These are phyloP conservation scores for Paradendryphiella salina DNA, from an alignment of 2,329 filamentous ascomycete genomes.

Conservation along the genomic window DNA sequence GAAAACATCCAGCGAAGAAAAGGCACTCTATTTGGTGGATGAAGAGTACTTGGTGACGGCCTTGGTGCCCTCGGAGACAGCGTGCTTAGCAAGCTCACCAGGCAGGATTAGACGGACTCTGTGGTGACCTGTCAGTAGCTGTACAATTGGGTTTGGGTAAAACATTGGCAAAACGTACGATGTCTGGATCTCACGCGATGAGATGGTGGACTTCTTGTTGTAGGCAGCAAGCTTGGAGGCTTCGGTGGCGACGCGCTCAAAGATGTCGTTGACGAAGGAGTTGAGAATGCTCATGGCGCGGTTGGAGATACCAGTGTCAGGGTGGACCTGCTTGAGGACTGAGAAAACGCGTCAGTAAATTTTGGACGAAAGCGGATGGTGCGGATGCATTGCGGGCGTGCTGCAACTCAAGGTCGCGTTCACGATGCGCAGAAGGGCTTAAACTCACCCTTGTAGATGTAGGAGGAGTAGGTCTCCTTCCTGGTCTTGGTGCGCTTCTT, in stretches of 20 bases:
- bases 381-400: not conserved
- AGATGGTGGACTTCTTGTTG: constrained; percentile 99
- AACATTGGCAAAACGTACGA: constrained; percentile 60
- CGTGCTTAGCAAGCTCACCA: constrained; percentile 98
- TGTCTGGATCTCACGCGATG: constrained; percentile 98
- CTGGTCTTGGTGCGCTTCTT: constrained; percentile 99
- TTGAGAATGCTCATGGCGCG: constrained; percentile 99
- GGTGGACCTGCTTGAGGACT: constrained; percentile 99
- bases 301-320: constrained; percentile 99
- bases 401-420: constrained; percentile 6
- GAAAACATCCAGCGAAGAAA: constrained; percentile 49
- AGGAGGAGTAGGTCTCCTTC: constrained; percentile 99
- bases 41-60: constrained; percentile 99
- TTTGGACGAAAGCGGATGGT: not conserved
- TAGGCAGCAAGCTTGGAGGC: constrained; percentile 98
- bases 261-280: constrained; percentile 99
- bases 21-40: constrained; percentile 84
- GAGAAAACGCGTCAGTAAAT: constrained; percentile 45
- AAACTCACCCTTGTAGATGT: constrained; percentile 97
- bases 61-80: constrained; percentile 99
- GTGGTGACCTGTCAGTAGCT: constrained; percentile 32
- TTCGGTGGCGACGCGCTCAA: constrained; percentile 98
- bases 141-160: not conserved
- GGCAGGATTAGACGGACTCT: constrained; percentile 94
- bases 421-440: constrained; percentile 13